phyloP scores from a whole-genome alignment of 306 rosid genomes.

The Corylus avellana region DNA sequence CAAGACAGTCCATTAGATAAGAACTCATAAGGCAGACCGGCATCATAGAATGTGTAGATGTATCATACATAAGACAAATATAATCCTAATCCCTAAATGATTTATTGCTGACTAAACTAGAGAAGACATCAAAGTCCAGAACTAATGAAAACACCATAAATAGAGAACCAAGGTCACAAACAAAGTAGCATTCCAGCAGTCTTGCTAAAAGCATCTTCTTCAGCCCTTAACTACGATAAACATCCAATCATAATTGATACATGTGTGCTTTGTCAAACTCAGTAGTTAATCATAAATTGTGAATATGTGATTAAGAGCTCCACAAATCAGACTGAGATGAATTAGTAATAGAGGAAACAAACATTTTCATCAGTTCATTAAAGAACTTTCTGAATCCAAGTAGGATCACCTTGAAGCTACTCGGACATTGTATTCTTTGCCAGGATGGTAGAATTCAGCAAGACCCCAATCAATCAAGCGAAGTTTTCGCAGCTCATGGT shows the following conservation, averaged over 20 bases:
- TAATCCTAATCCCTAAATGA: not conserved
- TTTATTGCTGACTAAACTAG: not conserved
- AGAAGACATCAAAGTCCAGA: not conserved
- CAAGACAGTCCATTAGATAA: not conserved
- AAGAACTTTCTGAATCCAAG: not conserved
- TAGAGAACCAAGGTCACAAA: not conserved
- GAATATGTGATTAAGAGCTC: not conserved
- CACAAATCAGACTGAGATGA: not conserved
- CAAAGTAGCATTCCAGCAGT: not conserved
- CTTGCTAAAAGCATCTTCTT: too few species aligned
- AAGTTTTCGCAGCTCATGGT: slow-evolving; percentile 82
- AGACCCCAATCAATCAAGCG: slow-evolving; percentile 96
- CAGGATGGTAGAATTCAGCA: slow-evolving; percentile 91
- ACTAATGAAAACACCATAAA: not conserved
- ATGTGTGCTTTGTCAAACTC: not conserved
- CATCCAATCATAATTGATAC: too few species aligned
- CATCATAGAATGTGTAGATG: not conserved
- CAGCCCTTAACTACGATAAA: too few species aligned
- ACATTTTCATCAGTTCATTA: not conserved
- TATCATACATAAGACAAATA: not conserved
- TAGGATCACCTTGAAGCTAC: slow-evolving; percentile 77
- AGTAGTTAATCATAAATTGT: not conserved
- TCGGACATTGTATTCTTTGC: slow-evolving; percentile 84
- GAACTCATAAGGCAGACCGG: not conserved
- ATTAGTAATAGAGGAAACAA: not conserved